A percentile compares a stretch with the other conserved stretches of the same genome.
Evolutionary conservation across 192 early-diverging fungal species (phyloP).

Genomic region (Coemansia asiatica): DNA sequence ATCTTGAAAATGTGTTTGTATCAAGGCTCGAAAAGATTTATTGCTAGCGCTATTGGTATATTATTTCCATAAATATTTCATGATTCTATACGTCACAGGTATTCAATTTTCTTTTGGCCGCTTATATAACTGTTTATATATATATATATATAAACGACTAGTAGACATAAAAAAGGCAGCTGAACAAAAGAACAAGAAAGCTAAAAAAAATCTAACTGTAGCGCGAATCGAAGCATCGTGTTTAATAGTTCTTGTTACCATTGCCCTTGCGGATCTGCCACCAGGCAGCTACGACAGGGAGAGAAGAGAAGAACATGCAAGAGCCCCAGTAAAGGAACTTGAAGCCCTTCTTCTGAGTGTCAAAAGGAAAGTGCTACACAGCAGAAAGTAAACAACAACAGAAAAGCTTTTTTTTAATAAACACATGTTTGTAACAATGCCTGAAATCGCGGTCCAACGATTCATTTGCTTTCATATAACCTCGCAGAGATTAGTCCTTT

Average conservation of each 20-base stretch:
- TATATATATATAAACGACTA: not conserved
- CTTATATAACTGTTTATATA: no score
- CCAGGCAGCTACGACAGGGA: constrained; percentile 51
- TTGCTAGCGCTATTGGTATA: no score
- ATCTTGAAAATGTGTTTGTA: no score
- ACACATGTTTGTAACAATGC: not conserved
- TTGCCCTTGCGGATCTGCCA: constrained; percentile 57
- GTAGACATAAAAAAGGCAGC: not conserved
- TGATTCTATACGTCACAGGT: no score
- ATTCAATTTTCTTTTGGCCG: no score
- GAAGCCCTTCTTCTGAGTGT: constrained; percentile 51
- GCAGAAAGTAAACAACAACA: not conserved
- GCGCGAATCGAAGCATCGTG: not conserved
- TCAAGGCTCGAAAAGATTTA: no score
- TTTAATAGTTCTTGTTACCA: constrained; percentile 48
- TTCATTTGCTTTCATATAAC: no score
- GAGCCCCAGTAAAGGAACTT: constrained; percentile 55
- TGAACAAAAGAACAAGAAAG: no score
- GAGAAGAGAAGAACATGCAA: constrained; percentile 29
- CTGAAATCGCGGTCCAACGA: no score
- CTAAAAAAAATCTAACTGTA: not conserved
- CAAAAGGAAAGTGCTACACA: constrained; percentile 52
- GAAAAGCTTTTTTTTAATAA: constrained; percentile 3
- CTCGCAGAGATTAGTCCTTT: no score
- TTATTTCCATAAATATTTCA: no score